Percentiles rank a stretch among this genome's conserved stretches.
phyloP scores from a whole-genome alignment of 352 stramenopile species.

The Globisporangium orthogonon region DNA sequence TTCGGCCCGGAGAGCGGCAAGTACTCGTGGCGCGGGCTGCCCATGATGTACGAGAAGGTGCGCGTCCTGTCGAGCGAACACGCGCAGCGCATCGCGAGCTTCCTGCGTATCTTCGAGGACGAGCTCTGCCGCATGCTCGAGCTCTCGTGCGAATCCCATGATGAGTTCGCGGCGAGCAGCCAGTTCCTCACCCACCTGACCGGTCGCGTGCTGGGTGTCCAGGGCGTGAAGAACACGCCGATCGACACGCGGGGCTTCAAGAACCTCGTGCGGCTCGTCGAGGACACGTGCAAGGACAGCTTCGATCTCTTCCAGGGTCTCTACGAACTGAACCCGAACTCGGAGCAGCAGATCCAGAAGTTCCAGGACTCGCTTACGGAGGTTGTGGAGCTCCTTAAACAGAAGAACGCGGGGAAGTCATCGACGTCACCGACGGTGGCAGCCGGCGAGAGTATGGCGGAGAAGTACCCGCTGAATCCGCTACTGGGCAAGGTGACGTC shows the following conservation, averaged over 20 bases:
- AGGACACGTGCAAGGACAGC: constrained; percentile 95
- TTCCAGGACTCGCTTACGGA: constrained; percentile 56
- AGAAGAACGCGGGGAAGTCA: neutral
- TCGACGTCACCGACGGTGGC: neutral
- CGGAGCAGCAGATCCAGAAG: constrained; percentile 72
- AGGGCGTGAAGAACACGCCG: constrained; percentile 77
- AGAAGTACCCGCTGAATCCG: constrained; percentile 63
- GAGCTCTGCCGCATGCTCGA: constrained; percentile 96
- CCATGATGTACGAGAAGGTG: constrained; percentile 96
- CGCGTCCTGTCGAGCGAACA: constrained; percentile 64
- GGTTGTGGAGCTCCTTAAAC: constrained; percentile 40
- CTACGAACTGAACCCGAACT: constrained; percentile 96
- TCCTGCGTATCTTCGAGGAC: constrained; percentile 94
- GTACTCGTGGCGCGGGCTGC: constrained; percentile 91
- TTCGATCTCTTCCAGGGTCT: constrained; percentile 98
- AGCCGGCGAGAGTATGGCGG: constrained; percentile 26
- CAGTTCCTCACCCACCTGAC: constrained; percentile 99
- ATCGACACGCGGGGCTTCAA: constrained; percentile 98
- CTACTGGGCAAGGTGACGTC: constrained; percentile 79
- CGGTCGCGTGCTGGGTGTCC: constrained; percentile 92
- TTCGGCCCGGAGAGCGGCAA: constrained; percentile 96
- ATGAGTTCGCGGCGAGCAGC: constrained; percentile 94
- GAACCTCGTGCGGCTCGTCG: constrained; percentile 94
- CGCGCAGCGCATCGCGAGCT: constrained; percentile 78
- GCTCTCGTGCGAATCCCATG: constrained; percentile 94